These are phyloP conservation scores for Pseudogymnoascus sp. DNA, from an alignment of 2,329 filamentous ascomycete species.

Conservation along the genomic window DNA sequence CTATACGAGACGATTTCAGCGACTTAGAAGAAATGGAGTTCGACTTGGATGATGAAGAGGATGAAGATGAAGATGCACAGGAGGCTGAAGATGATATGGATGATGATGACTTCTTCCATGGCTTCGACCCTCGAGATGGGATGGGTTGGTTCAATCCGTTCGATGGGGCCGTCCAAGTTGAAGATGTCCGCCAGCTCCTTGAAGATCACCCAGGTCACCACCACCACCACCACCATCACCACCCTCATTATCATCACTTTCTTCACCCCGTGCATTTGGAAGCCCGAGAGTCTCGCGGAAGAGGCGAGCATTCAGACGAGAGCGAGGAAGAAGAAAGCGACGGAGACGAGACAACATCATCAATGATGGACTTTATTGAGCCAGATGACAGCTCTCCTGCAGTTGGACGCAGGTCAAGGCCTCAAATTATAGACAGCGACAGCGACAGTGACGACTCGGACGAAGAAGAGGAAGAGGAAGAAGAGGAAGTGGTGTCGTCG, in stretches of 20 bases:
- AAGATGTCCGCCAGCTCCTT: not conserved
- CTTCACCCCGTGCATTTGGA: not conserved
- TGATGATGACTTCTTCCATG: not conserved
- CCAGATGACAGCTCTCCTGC: not conserved
- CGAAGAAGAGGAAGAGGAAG: conserved; percentile 22
- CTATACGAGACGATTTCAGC: conserved; percentile 37
- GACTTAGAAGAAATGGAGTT: conserved; percentile 37
- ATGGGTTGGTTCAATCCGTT: not conserved
- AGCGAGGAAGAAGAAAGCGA: conserved; percentile 10
- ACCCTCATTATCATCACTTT: not conserved
- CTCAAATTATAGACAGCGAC: conserved; percentile 9
- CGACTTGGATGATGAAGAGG: conserved; percentile 28
- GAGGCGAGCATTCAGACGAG: conserved; percentile 18
- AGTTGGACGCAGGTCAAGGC: conserved; percentile 5
- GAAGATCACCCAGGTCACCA: conserved; percentile 4
- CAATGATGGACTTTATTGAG: conserved; percentile 14
- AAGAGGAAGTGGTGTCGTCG: conserved; percentile 9
- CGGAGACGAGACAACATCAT: conserved; percentile 13
- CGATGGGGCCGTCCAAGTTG: not conserved
- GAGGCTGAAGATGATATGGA: not conserved
- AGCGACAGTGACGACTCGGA: conserved; percentile 18
- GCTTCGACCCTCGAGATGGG: not conserved
- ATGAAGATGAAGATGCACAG: conserved; percentile 20
- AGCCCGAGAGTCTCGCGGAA: not conserved
- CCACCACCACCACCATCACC: conserved; percentile 15